Evolutionary conservation across 192 early-diverging fungal genomes (phyloP).

Genomic region (Mortierella claussenii): DNA sequence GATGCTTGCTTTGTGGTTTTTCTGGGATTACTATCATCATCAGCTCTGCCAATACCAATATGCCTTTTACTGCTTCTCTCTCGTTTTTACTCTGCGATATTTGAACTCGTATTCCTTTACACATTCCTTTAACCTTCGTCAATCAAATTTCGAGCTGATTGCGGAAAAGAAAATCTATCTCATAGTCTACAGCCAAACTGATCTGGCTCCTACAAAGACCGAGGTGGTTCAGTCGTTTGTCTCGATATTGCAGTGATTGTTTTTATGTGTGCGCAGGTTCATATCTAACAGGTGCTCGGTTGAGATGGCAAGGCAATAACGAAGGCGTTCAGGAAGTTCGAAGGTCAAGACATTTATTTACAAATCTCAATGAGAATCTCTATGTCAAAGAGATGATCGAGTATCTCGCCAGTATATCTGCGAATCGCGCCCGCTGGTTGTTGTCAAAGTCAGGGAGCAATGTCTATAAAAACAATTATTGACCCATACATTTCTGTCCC

Average conservation of each 20-base stretch:
- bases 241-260: no score
- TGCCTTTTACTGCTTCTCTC: background rate
- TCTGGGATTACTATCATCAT: constrained; percentile 14
- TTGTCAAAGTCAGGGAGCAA: no score
- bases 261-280: no score
- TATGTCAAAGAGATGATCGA: constrained; percentile 78
- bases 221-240: constrained; percentile 38
- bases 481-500: no score
- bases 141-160: constrained; percentile 84
- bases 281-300: no score
- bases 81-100: background rate
- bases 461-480: no score
- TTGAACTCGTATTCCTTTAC: constrained; percentile 8
- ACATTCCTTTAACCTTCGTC: constrained; percentile 89
- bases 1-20: no score
- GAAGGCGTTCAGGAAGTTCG: constrained; percentile 53
- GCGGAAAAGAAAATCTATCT: constrained; percentile 73
- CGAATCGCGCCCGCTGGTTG: no score
- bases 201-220: constrained; percentile 77
- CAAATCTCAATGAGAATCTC: constrained; percentile 63
- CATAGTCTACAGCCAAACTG: constrained; percentile 93
- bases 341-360: constrained; percentile 72
- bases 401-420: constrained; percentile 61
- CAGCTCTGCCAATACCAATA: constrained; percentile 23
- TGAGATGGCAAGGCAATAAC: constrained; percentile 28